Percentiles rank a stretch among this genome's conserved stretches.
Conservation (phyloP, 306 rosid genomes). For the Abrus pulchellus region DNA sequence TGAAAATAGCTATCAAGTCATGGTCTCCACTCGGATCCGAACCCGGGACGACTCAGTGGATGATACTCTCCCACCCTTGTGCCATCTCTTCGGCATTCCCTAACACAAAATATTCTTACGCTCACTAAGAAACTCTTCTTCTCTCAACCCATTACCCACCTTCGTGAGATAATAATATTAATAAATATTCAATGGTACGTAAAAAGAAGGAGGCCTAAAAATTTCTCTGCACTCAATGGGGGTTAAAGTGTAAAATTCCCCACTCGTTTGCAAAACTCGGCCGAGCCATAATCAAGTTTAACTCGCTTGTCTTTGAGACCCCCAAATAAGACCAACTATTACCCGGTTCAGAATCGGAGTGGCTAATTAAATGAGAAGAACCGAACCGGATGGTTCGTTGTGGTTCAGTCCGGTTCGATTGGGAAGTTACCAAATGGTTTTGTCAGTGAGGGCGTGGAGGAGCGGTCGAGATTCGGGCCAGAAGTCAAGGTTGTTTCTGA, state of each 20-base stretch:
- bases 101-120: neutral
- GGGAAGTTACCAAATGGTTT: conserved; percentile 60
- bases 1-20: conserved; percentile 45
- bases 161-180: too few species aligned
- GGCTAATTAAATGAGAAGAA: neutral
- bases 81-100: conserved; percentile 81
- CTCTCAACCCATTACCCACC: neutral
- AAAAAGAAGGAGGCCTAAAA: too few species aligned
- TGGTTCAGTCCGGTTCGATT: neutral
- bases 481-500: conserved; percentile 60
- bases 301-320: neutral
- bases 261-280: conserved; percentile 22
- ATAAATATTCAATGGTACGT: too few species aligned
- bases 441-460: conserved; percentile 70
- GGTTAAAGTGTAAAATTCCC: neutral
- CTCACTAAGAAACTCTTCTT: conserved; percentile 3
- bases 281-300: conserved; percentile 32
- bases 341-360: conserved; percentile 54
- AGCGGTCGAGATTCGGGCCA: conserved; percentile 90
- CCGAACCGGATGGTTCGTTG: neutral
- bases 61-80: conserved; percentile 54
- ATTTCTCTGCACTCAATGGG: neutral
- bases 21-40: conserved; percentile 58
- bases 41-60: conserved; percentile 88
- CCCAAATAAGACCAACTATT: neutral